phyloP scores from a whole-genome alignment of 2,329 filamentous ascomycete genomes.

The Fusarium cicatricum region DNA sequence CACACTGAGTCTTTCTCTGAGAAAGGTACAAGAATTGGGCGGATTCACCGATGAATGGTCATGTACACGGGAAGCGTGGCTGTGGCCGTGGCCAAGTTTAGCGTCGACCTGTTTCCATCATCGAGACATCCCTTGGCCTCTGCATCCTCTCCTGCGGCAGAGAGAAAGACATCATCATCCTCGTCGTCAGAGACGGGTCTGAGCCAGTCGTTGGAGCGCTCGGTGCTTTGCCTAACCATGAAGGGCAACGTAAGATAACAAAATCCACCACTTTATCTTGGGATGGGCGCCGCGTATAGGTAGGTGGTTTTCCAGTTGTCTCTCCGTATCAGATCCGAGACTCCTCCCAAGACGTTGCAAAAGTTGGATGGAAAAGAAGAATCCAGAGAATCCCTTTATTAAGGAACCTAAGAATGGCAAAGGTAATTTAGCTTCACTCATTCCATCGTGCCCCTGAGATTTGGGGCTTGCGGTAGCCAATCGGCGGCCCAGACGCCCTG shows the following conservation, averaged over 20 bases:
- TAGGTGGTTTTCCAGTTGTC: background rate
- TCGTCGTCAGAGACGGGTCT: conserved; percentile 36
- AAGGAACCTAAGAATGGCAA: conserved; percentile 1
- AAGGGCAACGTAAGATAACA: background rate
- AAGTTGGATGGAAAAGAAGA: background rate
- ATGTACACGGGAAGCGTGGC: conserved; percentile 40
- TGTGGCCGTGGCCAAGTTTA: conserved; percentile 35
- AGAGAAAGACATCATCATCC: conserved; percentile 39
- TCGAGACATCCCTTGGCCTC: conserved; percentile 41
- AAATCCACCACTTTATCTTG: too few relatives aligned
- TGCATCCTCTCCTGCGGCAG: conserved; percentile 33
- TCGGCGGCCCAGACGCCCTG: background rate
- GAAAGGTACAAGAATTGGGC: conserved; percentile 4
- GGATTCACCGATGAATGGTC: conserved; percentile 42
- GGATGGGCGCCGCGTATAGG: too few relatives aligned
- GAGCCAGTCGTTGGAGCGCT: conserved; percentile 37
- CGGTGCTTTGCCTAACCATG: conserved; percentile 33
- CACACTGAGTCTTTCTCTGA: conserved; percentile 12
- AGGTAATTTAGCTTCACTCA: conserved; percentile 9
- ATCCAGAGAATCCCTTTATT: conserved; percentile 4
- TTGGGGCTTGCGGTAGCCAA: background rate
- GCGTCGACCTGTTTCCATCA: conserved; percentile 35
- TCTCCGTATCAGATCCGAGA: conserved; percentile 1
- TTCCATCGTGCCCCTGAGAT: conserved; percentile 28
- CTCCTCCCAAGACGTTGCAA: conserved; percentile 1